Conservation (phyloP, 148 eudicot genomes). For the Agrostemma githago region DNA sequence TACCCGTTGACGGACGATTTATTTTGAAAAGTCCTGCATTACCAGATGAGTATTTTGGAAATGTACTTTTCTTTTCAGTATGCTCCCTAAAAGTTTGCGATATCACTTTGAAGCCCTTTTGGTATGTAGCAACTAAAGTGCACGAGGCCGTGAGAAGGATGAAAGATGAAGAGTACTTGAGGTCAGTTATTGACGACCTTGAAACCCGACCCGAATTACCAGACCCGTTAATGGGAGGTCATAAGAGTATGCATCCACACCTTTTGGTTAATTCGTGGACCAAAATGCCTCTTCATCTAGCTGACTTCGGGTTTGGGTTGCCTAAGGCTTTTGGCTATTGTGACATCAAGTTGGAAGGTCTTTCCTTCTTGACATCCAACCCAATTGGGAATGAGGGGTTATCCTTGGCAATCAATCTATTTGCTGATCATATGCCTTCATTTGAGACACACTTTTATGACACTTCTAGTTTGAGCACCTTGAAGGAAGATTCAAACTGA, state of each 20-base stretch:
- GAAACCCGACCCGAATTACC: neutral
- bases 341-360: conserved; percentile 24
- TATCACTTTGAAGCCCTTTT: conserved; percentile 20
- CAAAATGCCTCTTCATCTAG: neutral
- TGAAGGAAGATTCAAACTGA: no score
- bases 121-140: conserved; percentile 24
- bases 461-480: neutral
- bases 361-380: conserved; percentile 27
- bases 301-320: conserved; percentile 6
- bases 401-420: conserved; percentile 30
- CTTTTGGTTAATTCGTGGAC: conserved; percentile 13
- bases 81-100: conserved; percentile 20
- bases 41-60: conserved; percentile 32
- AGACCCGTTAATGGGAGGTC: conserved; percentile 1
- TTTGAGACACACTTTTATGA: conserved; percentile 28
- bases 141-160: conserved; percentile 2
- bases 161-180: conserved; percentile 1
- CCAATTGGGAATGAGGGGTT: conserved; percentile 24
- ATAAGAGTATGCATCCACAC: conserved; percentile 4
- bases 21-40: conserved; percentile 26
- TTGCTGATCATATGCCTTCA: conserved; percentile 22
- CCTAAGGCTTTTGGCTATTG: conserved; percentile 8
- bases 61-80: conserved; percentile 26
- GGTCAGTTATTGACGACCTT: neutral
- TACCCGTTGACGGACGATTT: conserved; percentile 30